Conservation (phyloP, 176 grass and related monocot genomes). For the Aegilops speltoides region DNA sequence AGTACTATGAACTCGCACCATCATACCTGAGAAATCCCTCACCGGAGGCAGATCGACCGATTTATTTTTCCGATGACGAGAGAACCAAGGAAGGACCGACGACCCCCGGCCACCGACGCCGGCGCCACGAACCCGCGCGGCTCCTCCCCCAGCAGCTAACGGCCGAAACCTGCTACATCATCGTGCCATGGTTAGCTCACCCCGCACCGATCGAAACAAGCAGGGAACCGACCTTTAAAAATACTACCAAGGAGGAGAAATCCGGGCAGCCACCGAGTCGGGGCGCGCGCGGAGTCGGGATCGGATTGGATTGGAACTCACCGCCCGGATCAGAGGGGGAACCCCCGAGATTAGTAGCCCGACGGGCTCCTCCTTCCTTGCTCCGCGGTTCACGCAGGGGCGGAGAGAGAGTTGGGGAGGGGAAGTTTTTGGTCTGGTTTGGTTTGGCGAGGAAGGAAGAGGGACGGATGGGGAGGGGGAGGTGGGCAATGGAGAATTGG, state of each 20-base stretch:
- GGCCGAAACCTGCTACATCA: conserved; percentile 2
- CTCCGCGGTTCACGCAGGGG: conserved; percentile 25
- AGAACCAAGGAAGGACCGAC: not conserved
- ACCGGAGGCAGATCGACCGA: not conserved
- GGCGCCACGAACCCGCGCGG: conserved; percentile 10
- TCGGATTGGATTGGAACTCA: not conserved
- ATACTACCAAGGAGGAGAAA: not conserved
- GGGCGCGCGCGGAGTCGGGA: not conserved
- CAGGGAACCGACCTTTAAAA: not conserved
- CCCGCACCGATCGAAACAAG: not conserved
- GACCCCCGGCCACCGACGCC: not conserved
- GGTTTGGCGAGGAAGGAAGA: conserved; percentile 26
- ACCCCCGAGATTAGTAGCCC: not conserved
- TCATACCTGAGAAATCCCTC: not conserved
- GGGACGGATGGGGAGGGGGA: not conserved
- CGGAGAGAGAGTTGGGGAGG: not conserved
- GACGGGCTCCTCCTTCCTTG: conserved; percentile 11
- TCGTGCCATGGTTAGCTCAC: not conserved
- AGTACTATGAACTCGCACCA: not conserved
- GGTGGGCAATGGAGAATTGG: not conserved
- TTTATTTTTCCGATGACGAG: not conserved
- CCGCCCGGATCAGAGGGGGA: not conserved
- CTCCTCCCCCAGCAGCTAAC: not conserved
- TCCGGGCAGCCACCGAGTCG: not conserved
- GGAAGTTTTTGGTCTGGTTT: not conserved